phyloP scores from a whole-genome alignment of 2,329 filamentous ascomycete species.

The Curvularia sp. region DNA sequence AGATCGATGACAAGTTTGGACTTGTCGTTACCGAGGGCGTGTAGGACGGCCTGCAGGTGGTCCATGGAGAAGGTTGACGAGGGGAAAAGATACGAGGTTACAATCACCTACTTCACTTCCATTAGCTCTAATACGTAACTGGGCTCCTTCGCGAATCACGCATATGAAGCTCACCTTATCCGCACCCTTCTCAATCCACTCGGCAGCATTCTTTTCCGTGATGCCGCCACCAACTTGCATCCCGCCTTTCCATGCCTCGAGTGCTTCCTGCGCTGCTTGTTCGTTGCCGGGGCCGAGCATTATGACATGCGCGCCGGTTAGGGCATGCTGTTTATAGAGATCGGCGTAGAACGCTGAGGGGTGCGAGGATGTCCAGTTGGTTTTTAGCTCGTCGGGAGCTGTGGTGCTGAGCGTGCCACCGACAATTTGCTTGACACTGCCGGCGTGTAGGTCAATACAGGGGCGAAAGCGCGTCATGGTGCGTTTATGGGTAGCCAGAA shows the following conservation, averaged over 20 bases:
- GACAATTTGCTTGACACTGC: constrained; percentile 97
- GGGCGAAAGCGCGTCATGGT: constrained; percentile 91
- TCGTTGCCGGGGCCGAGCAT: constrained; percentile 93
- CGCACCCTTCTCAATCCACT: constrained; percentile 88
- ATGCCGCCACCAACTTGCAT: constrained; percentile 96
- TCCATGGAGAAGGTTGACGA: constrained; percentile 79
- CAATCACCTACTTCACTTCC: constrained; percentile 79
- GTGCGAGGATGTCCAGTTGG: constrained; percentile 89
- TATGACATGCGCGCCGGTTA: constrained; percentile 89
- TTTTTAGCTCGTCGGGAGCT: constrained; percentile 66
- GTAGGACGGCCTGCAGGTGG: constrained; percentile 76
- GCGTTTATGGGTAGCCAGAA: not conserved
- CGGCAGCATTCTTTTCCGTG: constrained; percentile 78
- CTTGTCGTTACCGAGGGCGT: constrained; percentile 75
- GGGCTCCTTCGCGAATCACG: not conserved
- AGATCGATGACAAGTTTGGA: constrained; percentile 91
- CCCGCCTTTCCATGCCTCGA: constrained; percentile 77
- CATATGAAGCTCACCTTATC: constrained; percentile 73
- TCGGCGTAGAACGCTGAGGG: constrained; percentile 81
- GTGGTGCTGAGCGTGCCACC: constrained; percentile 76
- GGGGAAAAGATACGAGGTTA: constrained; percentile 95
- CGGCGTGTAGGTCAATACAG: constrained; percentile 97
- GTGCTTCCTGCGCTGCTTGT: constrained; percentile 76
- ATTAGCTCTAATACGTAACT: not conserved
- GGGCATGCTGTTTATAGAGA: constrained; percentile 77